phyloP scores from a whole-genome alignment of 202 grass and related monocot species.

The Setaria italica region DNA sequence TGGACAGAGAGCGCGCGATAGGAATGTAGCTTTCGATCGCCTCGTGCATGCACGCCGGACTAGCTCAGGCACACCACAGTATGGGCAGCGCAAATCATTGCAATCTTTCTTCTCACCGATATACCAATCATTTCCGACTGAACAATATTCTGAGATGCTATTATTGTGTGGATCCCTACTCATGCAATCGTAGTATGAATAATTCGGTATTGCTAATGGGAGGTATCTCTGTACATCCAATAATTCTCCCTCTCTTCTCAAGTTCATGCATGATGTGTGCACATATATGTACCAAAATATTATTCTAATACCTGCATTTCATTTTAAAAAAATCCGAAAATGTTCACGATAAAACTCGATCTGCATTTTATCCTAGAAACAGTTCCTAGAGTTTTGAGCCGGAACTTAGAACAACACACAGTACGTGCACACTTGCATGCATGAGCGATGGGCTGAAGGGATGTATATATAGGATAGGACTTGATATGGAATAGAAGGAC shows the following conservation, averaged over 20 bases:
- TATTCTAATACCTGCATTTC: not conserved
- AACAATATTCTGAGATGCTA: not conserved
- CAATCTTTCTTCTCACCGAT: not conserved
- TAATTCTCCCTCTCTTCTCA: not conserved
- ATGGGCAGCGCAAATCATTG: slow-evolving; percentile 37
- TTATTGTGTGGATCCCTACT: not conserved
- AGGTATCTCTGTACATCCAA: not conserved
- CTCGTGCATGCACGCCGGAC: not conserved
- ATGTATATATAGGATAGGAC: not conserved
- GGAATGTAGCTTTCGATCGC: slow-evolving; percentile 25
- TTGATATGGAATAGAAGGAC: not conserved
- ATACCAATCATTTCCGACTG: not conserved
- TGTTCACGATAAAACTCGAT: not conserved
- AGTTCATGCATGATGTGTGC: not conserved
- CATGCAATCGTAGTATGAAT: not conserved
- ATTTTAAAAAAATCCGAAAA: not conserved
- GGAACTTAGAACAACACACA: not conserved
- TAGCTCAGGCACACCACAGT: slow-evolving; percentile 1
- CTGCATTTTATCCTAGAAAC: not conserved
- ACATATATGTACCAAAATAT: not conserved
- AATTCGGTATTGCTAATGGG: not conserved
- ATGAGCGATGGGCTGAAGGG: not conserved
- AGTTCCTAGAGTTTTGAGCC: not conserved
- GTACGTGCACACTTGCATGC: slow-evolving; percentile 1
- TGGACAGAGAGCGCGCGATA: slow-evolving; percentile 10